Conservation (phyloP, 345 rosid species). For the Aquilaria sinensis region DNA sequence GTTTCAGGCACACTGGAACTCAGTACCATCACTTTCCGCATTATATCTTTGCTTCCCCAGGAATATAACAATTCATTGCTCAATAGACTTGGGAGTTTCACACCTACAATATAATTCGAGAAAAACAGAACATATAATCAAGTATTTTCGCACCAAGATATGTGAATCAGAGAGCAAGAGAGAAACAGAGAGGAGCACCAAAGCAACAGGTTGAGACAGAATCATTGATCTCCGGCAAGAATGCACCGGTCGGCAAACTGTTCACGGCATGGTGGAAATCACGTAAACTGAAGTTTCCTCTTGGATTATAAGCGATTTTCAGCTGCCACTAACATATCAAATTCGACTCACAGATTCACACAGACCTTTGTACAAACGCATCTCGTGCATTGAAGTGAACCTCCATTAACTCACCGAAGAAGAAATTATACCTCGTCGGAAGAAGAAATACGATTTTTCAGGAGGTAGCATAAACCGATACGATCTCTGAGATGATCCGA, state of each 20-base stretch:
- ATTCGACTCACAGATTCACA: not conserved
- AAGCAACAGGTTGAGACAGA: slow-evolving; percentile 34
- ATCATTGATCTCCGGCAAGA: slow-evolving; percentile 49
- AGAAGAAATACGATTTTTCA: slow-evolving; percentile 39
- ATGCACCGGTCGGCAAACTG: slow-evolving; percentile 53
- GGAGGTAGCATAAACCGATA: slow-evolving; percentile 62
- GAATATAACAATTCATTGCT: slow-evolving; percentile 58
- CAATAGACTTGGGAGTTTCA: slow-evolving; percentile 53
- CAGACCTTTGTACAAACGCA: not conserved
- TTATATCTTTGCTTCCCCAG: slow-evolving; percentile 66
- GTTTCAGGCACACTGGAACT: slow-evolving; percentile 49
- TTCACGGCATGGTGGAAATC: slow-evolving; percentile 83
- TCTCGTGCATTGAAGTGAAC: slow-evolving; percentile 5
- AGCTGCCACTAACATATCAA: slow-evolving; percentile 30
- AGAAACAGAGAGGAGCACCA: slow-evolving; percentile 27
- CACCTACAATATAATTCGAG: slow-evolving; percentile 26
- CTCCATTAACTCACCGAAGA: slow-evolving; percentile 8
- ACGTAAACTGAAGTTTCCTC: slow-evolving; percentile 54
- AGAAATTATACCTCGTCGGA: slow-evolving; percentile 43
- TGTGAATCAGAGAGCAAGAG: not conserved
- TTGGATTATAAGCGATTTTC: slow-evolving; percentile 55
- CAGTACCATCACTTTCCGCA: slow-evolving; percentile 64
- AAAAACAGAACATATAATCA: slow-evolving; percentile 9
- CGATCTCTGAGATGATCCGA: slow-evolving; percentile 43
- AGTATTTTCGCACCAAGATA: not conserved